phyloP scores from a whole-genome alignment of 129 eudicot genomes.

The Centaurea solstitialis region DNA sequence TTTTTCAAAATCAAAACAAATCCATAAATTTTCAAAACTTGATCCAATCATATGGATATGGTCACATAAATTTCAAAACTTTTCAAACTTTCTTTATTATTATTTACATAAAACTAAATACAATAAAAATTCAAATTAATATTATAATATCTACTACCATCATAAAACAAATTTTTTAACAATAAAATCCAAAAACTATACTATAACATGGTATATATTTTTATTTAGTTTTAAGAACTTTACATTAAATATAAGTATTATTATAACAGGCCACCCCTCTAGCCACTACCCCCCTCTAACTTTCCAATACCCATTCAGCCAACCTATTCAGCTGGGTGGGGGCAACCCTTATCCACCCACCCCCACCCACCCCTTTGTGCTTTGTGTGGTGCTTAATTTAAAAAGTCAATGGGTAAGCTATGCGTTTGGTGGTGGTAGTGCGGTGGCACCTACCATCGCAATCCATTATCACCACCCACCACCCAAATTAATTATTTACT shows the following conservation, averaged over 20 bases:
- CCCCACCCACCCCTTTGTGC: not conserved
- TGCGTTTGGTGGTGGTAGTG: slow-evolving; percentile 34
- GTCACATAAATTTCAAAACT: no score
- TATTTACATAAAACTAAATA: no score
- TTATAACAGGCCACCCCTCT: not conserved
- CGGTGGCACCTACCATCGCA: slow-evolving; percentile 24
- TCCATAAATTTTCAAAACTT: no score
- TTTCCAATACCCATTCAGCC: not conserved
- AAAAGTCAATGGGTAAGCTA: slow-evolving; percentile 34
- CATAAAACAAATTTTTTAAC: no score
- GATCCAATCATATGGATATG: no score
- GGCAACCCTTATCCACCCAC: slow-evolving; percentile 27
- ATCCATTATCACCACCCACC: slow-evolving; percentile 20
- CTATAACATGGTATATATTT: no score
- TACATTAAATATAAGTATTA: not conserved
- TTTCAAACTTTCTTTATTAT: no score
- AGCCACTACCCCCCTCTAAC: not conserved
- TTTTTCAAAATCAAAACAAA: no score
- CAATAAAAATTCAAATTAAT: no score
- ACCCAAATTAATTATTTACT: slow-evolving; percentile 7
- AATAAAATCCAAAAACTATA: no score
- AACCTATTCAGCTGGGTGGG: slow-evolving; percentile 4
- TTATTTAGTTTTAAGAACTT: no score
- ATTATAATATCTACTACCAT: no score
- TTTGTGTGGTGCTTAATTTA: slow-evolving; percentile 11